Conservation (phyloP, 1,284 basidiomycete genomes). For the Malassezia sp. region DNA sequence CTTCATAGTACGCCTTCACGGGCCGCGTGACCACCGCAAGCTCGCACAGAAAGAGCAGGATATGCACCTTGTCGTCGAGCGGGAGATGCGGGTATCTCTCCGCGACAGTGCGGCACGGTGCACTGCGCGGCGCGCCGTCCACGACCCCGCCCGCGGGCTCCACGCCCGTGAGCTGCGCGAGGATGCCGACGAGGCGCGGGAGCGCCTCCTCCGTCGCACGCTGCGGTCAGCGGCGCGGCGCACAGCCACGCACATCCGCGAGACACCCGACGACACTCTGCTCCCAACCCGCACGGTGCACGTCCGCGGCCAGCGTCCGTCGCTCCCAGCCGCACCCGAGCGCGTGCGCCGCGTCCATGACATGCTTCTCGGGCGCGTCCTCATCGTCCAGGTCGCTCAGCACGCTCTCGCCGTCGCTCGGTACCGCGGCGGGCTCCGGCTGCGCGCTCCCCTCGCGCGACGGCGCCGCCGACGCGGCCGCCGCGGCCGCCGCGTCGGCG, state of each 20-base stretch:
- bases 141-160: slow-evolving; percentile 23
- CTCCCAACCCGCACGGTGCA: slow-evolving; percentile 38
- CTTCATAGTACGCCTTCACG: slow-evolving; percentile 77
- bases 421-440: slow-evolving; percentile 20
- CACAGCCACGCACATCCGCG: slow-evolving; percentile 16
- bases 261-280: slow-evolving; percentile 28
- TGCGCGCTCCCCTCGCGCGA: slow-evolving; percentile 44
- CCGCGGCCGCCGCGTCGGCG: slow-evolving; percentile 29
- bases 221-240: neutral
- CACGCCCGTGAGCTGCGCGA: slow-evolving; percentile 38
- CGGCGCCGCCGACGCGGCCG: slow-evolving; percentile 33
- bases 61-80: slow-evolving; percentile 66
- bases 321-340: slow-evolving; percentile 33
- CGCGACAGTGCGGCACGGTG: slow-evolving; percentile 28
- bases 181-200: slow-evolving; percentile 36
- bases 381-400: slow-evolving; percentile 11
- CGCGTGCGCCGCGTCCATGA: slow-evolving; percentile 23
- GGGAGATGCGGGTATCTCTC: slow-evolving; percentile 63
- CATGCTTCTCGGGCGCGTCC: slow-evolving; percentile 21
- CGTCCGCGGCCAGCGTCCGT: slow-evolving; percentile 26
- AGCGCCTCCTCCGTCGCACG: slow-evolving; percentile 29
- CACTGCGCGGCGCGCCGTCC: slow-evolving; percentile 18
- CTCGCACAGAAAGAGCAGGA: slow-evolving; percentile 77
- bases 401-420: slow-evolving; percentile 13
- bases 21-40: slow-evolving; percentile 77